These are phyloP conservation scores for Polyporus arcularius DNA, from an alignment of 768 basidiomycete genomes.

Conservation along the genomic window DNA sequence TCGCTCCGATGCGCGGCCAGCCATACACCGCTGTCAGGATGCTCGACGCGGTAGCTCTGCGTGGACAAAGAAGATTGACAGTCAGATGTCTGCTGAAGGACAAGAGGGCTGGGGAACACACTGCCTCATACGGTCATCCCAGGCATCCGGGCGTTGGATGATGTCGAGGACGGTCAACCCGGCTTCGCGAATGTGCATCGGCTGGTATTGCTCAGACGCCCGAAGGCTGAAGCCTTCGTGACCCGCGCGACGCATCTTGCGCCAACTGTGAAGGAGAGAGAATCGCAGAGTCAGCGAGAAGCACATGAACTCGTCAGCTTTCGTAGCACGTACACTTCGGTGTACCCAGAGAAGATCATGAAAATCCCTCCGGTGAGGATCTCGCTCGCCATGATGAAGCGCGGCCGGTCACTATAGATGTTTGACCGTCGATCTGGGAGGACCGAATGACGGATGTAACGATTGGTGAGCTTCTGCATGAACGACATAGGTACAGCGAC, in stretches of 20 bases:
- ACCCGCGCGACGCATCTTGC: constrained; percentile 55
- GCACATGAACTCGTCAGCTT: constrained; percentile 44
- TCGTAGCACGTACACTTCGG: constrained; percentile 41
- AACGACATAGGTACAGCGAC: not conserved
- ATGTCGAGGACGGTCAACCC: constrained; percentile 54
- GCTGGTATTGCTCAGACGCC: constrained; percentile 42
- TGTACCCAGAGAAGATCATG: constrained; percentile 58
- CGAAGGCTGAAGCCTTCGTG: constrained; percentile 41
- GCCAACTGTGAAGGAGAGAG: constrained; percentile 44
- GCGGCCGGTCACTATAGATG: constrained; percentile 41
- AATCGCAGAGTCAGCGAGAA: not conserved
- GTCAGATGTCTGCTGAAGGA: not conserved
- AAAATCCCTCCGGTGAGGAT: constrained; percentile 7
- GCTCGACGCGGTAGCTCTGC: constrained; percentile 36
- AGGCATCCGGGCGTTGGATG: constrained; percentile 36
- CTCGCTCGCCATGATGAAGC: constrained; percentile 55
- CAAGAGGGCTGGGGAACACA: constrained; percentile 31
- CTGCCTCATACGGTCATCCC: constrained; percentile 35
- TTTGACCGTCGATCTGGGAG: constrained; percentile 4
- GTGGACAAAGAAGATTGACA: not conserved
- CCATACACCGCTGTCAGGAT: constrained; percentile 40
- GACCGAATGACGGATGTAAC: not conserved
- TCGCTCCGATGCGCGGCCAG: constrained; percentile 28
- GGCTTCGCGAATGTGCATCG: constrained; percentile 51
- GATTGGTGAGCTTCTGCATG: not conserved